phyloP scores from a whole-genome alignment of 164 flowering plant genomes.

The Piper longum region DNA sequence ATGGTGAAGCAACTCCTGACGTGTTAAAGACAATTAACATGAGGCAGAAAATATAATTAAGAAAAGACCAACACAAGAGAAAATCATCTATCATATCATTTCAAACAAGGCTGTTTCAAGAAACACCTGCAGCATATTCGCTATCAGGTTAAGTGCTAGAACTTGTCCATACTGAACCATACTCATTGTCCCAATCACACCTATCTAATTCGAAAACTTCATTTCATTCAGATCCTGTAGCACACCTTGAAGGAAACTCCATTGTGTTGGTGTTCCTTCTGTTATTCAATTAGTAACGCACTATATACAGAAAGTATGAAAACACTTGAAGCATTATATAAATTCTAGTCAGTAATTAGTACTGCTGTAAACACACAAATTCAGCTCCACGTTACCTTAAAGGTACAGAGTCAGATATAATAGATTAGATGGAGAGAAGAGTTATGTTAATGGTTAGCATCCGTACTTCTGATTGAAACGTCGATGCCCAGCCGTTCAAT shows the following conservation, averaged over 20 bases:
- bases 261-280: neutral
- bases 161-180: no score
- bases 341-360: conserved; percentile 1
- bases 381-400: conserved; percentile 40
- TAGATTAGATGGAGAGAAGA: conserved; percentile 51
- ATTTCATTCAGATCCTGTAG: neutral
- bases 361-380: conserved; percentile 8
- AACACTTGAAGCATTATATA: conserved; percentile 15
- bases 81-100: no score
- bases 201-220: neutral
- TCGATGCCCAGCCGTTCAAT: conserved; percentile 83
- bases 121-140: neutral
- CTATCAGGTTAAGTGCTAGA: no score
- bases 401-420: conserved; percentile 34
- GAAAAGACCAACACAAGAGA: no score
- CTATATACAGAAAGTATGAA: conserved; percentile 3
- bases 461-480: conserved; percentile 98
- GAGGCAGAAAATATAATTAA: no score
- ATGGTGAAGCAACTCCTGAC: no score
- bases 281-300: neutral
- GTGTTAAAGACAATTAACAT: neutral
- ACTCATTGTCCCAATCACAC: no score
- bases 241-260: neutral
- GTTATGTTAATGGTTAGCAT: conserved; percentile 97
- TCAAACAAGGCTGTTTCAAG: no score